Conservation (phyloP, 2,329 filamentous ascomycete species). For the Neofusicoccum parvum region DNA sequence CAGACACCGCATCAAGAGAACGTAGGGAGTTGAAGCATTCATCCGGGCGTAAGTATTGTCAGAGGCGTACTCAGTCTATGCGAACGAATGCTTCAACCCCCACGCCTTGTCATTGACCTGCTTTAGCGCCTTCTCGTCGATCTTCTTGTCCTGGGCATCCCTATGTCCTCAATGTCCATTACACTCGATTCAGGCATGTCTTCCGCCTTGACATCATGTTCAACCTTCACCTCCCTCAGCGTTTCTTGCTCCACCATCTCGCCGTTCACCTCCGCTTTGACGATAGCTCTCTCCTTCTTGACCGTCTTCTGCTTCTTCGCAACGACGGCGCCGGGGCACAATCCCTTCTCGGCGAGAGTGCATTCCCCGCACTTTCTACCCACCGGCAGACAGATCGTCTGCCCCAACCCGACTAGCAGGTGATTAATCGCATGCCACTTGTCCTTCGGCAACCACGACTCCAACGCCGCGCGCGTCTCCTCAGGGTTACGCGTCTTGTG, state of each 20-base stretch:
- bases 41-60: background rate
- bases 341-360: conserved; percentile 70
- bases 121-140: conserved; percentile 1
- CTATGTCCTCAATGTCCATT: conserved; percentile 26
- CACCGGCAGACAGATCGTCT: conserved; percentile 81
- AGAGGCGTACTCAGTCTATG: background rate
- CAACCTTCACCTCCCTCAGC: conserved; percentile 27
- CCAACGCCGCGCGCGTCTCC: conserved; percentile 73
- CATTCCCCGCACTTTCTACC: conserved; percentile 84
- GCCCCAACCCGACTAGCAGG: conserved; percentile 83
- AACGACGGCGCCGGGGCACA: conserved; percentile 64
- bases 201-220: conserved; percentile 32
- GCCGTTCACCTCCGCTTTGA: conserved; percentile 41
- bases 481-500: conserved; percentile 79
- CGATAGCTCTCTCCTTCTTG: conserved; percentile 43
- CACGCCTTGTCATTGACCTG: background rate
- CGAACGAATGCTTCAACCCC: background rate
- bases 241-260: conserved; percentile 31
- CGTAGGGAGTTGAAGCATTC: background rate
- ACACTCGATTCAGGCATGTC: conserved; percentile 24
- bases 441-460: conserved; percentile 81
- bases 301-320: conserved; percentile 53
- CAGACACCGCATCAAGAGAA: background rate
- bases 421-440: conserved; percentile 93
- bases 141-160: conserved; percentile 6